A percentile compares a stretch with the other conserved stretches of the same genome.
Conservation (phyloP, 495 filamentous ascomycete genomes). For the Haplographium delicatum region DNA sequence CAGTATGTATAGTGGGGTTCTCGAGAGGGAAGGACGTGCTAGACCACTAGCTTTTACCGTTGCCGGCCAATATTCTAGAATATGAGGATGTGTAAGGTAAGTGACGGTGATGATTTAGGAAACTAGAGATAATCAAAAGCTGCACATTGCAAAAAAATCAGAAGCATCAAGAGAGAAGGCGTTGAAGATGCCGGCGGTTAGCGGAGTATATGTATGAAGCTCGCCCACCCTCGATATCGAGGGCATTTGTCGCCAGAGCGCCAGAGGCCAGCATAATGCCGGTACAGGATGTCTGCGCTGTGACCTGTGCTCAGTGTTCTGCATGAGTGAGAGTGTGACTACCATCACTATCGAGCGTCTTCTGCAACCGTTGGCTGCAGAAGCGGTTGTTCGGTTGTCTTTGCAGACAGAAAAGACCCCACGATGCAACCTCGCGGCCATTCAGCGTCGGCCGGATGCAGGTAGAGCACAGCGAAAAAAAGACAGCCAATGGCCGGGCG, state of each 20-base stretch:
- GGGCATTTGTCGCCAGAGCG: conserved; percentile 17
- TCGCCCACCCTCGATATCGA: conserved; percentile 6
- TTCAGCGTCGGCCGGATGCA: conserved; percentile 6
- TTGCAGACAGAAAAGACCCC: conserved; percentile 7
- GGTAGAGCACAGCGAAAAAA: neutral
- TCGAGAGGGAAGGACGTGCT: conserved; percentile 12
- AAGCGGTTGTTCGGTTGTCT: conserved; percentile 8
- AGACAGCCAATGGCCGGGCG: conserved; percentile 1
- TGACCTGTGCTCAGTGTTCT: conserved; percentile 22
- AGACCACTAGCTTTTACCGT: conserved; percentile 26
- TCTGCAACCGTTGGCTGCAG: conserved; percentile 10
- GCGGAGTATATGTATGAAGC: conserved; percentile 23
- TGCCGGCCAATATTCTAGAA: conserved; percentile 22
- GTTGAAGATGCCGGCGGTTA: conserved; percentile 21
- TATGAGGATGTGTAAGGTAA: conserved; percentile 13
- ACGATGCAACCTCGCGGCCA: conserved; percentile 5
- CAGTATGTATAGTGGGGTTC: conserved; percentile 16
- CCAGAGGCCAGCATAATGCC: conserved; percentile 22
- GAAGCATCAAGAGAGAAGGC: conserved; percentile 25
- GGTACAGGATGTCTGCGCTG: conserved; percentile 12
- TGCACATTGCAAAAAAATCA: conserved; percentile 16
- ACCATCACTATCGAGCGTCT: conserved; percentile 2
- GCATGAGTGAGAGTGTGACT: conserved; percentile 13
- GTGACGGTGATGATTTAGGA: conserved; percentile 13
- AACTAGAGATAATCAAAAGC: conserved; percentile 18